Percentiles rank a stretch among this genome's conserved stretches.
These are phyloP conservation scores for Dactylis glomerata DNA, from an alignment of 176 grass and related monocot species.

Conservation along the genomic window DNA sequence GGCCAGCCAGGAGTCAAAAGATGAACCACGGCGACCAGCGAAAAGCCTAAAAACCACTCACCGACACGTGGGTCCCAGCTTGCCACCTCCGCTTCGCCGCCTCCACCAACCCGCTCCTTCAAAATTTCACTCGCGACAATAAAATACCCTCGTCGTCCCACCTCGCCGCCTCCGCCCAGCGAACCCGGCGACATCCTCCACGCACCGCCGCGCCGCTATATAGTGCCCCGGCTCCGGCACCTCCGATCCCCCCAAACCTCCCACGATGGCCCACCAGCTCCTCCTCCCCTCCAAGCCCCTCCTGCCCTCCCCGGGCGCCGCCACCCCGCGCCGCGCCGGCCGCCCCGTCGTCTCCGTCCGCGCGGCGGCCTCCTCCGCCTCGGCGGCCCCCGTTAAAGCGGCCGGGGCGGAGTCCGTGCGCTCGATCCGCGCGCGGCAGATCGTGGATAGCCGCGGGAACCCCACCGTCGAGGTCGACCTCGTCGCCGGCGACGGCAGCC, in stretches of 20 bases:
- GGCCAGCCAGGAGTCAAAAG: background rate
- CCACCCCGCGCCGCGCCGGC: background rate
- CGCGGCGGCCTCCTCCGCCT: slow-evolving; percentile 37
- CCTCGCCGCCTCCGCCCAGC: slow-evolving; percentile 32
- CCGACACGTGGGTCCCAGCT: slow-evolving; percentile 12
- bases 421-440: slow-evolving; percentile 90
- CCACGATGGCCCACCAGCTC: slow-evolving; percentile 33
- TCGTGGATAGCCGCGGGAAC: slow-evolving; percentile 93
- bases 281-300: slow-evolving; percentile 48
- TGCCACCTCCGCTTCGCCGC: background rate
- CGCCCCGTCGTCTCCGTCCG: slow-evolving; percentile 37
- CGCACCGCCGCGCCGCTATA: slow-evolving; percentile 29
- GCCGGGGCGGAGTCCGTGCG: slow-evolving; percentile 38
- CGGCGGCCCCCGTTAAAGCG: slow-evolving; percentile 2
- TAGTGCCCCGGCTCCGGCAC: background rate
- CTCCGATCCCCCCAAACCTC: background rate
- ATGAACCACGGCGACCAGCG: background rate
- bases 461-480: slow-evolving; percentile 98
- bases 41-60: no score
- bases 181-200: slow-evolving; percentile 6
- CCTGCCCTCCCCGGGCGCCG: slow-evolving; percentile 11
- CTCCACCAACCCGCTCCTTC: slow-evolving; percentile 28
- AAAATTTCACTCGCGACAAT: slow-evolving; percentile 27
- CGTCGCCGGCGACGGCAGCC: slow-evolving; percentile 50
- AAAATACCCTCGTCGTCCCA: slow-evolving; percentile 1